Base-by-base conservation (phyloP, 1,139 yeast species). In the Hemisphaericaspora xylanilytica region DNA sequence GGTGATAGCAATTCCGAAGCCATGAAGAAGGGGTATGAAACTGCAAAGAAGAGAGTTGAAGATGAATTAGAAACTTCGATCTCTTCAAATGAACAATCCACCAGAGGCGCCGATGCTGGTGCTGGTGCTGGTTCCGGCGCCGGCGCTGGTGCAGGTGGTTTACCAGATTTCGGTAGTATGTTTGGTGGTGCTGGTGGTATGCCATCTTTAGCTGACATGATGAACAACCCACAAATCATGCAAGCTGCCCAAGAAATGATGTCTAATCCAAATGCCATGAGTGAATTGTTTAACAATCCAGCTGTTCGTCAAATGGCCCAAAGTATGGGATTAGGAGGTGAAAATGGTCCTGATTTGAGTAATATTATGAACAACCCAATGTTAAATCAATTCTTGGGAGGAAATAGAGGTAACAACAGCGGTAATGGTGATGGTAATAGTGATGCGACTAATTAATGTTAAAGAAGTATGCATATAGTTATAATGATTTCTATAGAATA, bases 191-290 rank as follows among this genome's bases (percentile, higher is more conserved):
- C 73, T 28, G 85, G 86, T 38, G 86, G 87, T 37, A 70, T 78
- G 70, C 79, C 79, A 41, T 56, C 62, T 38, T 60, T 76, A 35
- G 58, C 73, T 11, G 80, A 80, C 14, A 65, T 90, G 70, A 74
- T 92, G 82, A 83, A 78, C 66, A 88, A 90, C 65, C 97, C 97
- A 13, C 89, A 83, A 62, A 62, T 92, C 44, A 84, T 84, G 87
- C 88, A 85, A 65, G 94, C 95, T 55, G 97, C 97, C 29, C 94
- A 88, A 61, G 80, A 80, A 57, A 78, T 92, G 85, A 89, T 90
- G 96, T 79, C 81, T 44, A 83, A 90, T 60, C 97, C 97, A 24
- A 75, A 70, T 32, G 90, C 95, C 36, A 68, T 90, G 70, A 73
- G 69, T 47, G 80, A 81, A 41, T 67, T 90, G 60, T 81, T 90